Evolutionary conservation across 2,329 filamentous ascomycete genomes (phyloP).

Genomic region (Claviceps sp.): DNA sequence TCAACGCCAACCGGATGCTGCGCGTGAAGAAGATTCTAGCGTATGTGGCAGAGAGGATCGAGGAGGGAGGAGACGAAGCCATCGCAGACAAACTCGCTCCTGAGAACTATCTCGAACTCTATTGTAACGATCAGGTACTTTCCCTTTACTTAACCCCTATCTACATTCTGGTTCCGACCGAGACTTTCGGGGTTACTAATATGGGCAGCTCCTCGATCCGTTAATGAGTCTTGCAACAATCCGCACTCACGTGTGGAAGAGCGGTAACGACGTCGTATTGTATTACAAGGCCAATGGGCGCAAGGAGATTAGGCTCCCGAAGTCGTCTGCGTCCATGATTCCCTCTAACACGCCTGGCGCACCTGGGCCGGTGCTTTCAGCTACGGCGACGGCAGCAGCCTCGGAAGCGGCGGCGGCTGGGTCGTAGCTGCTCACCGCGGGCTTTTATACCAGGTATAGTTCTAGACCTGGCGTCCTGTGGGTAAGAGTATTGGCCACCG

Average conservation of each 20-base stretch:
- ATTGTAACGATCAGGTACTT: constrained; percentile 79
- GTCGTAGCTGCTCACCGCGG: neutral
- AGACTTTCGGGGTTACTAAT: too few species aligned
- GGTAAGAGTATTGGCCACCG: neutral
- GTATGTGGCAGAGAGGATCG: constrained; percentile 87
- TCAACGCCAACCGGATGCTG: constrained; percentile 96
- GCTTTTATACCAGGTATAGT: too few species aligned
- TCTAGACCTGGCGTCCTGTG: neutral
- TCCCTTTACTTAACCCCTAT: too few species aligned
- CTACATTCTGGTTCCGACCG: too few species aligned
- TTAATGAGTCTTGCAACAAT: constrained; percentile 92
- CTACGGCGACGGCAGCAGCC: constrained; percentile 9
- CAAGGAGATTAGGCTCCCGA: constrained; percentile 37
- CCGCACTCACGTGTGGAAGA: constrained; percentile 85
- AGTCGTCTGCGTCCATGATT: constrained; percentile 6
- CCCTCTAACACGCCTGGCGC: constrained; percentile 12
- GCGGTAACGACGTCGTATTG: constrained; percentile 81
- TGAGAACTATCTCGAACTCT: constrained; percentile 89
- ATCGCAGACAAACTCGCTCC: constrained; percentile 53
- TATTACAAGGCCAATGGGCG: constrained; percentile 88
- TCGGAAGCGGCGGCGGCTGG: constrained; percentile 1
- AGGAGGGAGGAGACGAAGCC: constrained; percentile 48
- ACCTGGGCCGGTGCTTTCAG: constrained; percentile 6
- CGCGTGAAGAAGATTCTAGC: constrained; percentile 86
- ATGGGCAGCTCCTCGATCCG: constrained; percentile 48